Conservation (phyloP, 2,329 filamentous ascomycete species). For the Xylaria sp. region DNA sequence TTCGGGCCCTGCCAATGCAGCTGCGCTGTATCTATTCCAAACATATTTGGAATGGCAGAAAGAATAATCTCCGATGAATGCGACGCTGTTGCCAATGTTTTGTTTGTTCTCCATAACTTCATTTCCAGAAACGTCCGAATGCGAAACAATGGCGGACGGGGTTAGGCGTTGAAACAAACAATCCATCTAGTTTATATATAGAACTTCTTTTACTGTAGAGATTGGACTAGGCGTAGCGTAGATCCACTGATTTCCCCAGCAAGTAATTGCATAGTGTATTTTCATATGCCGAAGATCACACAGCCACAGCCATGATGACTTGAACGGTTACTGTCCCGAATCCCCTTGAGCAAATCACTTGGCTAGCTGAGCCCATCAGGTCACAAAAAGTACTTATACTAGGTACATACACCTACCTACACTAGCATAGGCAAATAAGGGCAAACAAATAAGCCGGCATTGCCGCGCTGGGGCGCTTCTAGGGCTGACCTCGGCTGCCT, state of each 20-base stretch:
- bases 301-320: slow-evolving; percentile 15
- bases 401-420: too few species aligned
- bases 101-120: slow-evolving; percentile 8
- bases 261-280: neutral
- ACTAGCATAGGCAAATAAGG: slow-evolving; percentile 18
- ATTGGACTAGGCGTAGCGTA: neutral
- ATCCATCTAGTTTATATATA: slow-evolving; percentile 30
- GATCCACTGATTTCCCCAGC: neutral
- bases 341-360: neutral
- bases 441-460: slow-evolving; percentile 34
- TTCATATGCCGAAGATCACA: slow-evolving; percentile 13
- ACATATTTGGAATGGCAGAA: slow-evolving; percentile 28
- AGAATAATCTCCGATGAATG: slow-evolving; percentile 30
- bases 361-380: neutral
- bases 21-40: neutral
- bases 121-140: slow-evolving; percentile 19
- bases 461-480: slow-evolving; percentile 16
- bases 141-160: slow-evolving; percentile 17
- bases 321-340: slow-evolving; percentile 7
- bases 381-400: neutral
- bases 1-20: neutral
- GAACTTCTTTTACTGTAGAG: slow-evolving; percentile 24
- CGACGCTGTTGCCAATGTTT: slow-evolving; percentile 9
- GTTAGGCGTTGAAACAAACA: slow-evolving; percentile 24
- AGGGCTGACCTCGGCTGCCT: slow-evolving; percentile 19